Conservation (phyloP, 176 grass and related monocot species). For the Canna indica region DNA sequence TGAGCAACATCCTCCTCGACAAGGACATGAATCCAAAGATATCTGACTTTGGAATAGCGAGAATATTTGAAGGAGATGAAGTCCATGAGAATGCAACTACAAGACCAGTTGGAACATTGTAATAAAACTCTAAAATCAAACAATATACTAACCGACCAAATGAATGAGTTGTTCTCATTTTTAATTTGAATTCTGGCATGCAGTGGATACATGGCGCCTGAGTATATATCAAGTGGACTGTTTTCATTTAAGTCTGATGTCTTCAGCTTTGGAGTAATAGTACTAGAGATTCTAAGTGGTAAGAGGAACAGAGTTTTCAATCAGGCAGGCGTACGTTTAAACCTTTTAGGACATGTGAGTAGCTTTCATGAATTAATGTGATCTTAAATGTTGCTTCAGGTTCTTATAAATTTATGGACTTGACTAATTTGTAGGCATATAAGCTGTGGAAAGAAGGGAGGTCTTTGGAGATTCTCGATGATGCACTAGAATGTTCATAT, state of each 20-base stretch:
- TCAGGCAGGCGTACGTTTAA: constrained; percentile 20
- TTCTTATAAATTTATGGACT: neutral
- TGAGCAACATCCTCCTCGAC: constrained; percentile 60
- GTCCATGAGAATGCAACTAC: constrained; percentile 21
- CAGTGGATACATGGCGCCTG: constrained; percentile 45
- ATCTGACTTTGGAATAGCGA: constrained; percentile 56
- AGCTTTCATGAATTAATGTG: no score
- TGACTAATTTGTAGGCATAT: neutral
- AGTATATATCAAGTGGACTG: constrained; percentile 32
- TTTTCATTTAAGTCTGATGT: constrained; percentile 54
- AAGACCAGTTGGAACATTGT: constrained; percentile 42
- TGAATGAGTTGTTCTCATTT: neutral
- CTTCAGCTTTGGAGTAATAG: constrained; percentile 76
- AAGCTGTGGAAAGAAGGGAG: constrained; percentile 12
- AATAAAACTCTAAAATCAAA: no score
- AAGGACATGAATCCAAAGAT: constrained; percentile 61
- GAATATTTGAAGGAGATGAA: constrained; percentile 26
- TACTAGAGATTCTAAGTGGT: constrained; percentile 58
- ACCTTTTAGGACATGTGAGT: constrained; percentile 63
- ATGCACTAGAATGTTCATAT: neutral
- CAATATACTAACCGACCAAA: neutral
- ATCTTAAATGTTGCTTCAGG: no score
- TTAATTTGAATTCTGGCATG: neutral
- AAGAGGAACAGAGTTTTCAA: constrained; percentile 48
- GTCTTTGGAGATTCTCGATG: neutral